These are phyloP conservation scores for Malbranchea zuffiana DNA, from an alignment of 2,329 filamentous ascomycete species.

Conservation along the genomic window DNA sequence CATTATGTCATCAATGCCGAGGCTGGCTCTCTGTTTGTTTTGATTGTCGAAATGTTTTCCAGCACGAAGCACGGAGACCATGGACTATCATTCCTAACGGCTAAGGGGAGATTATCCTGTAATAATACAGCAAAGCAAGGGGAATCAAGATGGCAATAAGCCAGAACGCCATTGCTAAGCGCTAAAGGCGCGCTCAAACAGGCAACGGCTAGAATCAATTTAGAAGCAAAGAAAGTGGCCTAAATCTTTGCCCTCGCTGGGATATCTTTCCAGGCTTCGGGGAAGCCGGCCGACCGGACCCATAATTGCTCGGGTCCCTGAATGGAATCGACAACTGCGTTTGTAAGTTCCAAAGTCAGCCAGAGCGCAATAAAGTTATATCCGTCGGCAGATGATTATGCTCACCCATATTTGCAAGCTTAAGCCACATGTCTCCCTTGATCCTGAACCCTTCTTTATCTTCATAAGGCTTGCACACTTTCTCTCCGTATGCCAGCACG, in stretches of 20 bases:
- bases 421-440: constrained; percentile 35
- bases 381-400: constrained; percentile 2
- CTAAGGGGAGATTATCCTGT: too few relatives aligned
- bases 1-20: too few relatives aligned
- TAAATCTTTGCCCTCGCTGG: constrained; percentile 5
- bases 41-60: background rate
- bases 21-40: too few relatives aligned
- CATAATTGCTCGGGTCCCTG: constrained; percentile 23
- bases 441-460: constrained; percentile 26
- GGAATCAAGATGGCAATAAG: too few relatives aligned
- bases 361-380: background rate
- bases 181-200: too few relatives aligned
- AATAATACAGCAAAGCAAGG: too few relatives aligned
- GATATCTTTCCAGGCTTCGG: constrained; percentile 31
- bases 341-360: constrained; percentile 1
- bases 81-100: background rate
- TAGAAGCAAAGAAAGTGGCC: too few relatives aligned
- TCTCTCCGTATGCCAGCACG: constrained; percentile 55
- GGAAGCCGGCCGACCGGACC: constrained; percentile 33
- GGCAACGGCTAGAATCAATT: too few relatives aligned
- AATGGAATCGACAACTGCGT: constrained; percentile 29
- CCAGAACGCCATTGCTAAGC: too few relatives aligned
- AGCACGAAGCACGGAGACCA: constrained; percentile 6
- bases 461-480: constrained; percentile 33
- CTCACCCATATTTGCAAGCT: constrained; percentile 37